Conservation (phyloP, 768 basidiomycete species). For the Boletus rufocinnamomeus region DNA sequence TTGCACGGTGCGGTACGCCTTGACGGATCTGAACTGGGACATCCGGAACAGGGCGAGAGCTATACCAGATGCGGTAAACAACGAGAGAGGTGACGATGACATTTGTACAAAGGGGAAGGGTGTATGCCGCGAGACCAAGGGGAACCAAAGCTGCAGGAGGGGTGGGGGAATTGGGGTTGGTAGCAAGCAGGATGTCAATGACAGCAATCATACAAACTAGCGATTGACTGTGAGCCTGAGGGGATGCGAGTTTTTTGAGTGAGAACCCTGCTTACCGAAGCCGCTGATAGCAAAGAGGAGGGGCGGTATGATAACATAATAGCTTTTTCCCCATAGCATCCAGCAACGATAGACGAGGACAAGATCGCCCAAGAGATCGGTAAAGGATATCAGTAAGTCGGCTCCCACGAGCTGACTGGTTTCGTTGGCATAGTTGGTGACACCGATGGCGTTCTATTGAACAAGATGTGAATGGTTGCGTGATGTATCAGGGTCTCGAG, state of each 20-base stretch:
- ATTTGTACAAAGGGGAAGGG: slow-evolving; percentile 45
- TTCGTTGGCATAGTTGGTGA: slow-evolving; percentile 33
- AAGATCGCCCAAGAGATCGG: slow-evolving; percentile 39
- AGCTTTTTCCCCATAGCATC: slow-evolving; percentile 40
- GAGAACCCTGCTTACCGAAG: slow-evolving; percentile 33
- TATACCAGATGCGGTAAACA: slow-evolving; percentile 38
- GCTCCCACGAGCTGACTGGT: slow-evolving; percentile 34
- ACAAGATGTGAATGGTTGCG: not conserved
- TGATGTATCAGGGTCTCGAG: not conserved
- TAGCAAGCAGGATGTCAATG: slow-evolving; percentile 32
- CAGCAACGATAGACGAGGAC: slow-evolving; percentile 46
- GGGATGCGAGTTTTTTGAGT: not conserved
- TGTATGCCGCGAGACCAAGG: slow-evolving; percentile 38
- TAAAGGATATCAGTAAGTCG: slow-evolving; percentile 39
- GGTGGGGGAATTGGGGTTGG: slow-evolving; percentile 32
- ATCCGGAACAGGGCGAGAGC: slow-evolving; percentile 17
- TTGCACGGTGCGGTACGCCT: slow-evolving; percentile 28
- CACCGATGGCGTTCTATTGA: slow-evolving; percentile 29
- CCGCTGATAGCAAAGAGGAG: slow-evolving; percentile 35
- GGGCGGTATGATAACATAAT: slow-evolving; percentile 38
- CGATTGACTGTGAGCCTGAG: slow-evolving; percentile 4
- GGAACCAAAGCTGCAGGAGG: slow-evolving; percentile 40
- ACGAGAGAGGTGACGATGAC: slow-evolving; percentile 45
- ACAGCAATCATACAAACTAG: slow-evolving; percentile 35
- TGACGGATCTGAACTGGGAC: slow-evolving; percentile 14